Evolutionary conservation across 306 rosid genomes (phyloP).

Genomic region (Citrullus mucosospermus): DNA sequence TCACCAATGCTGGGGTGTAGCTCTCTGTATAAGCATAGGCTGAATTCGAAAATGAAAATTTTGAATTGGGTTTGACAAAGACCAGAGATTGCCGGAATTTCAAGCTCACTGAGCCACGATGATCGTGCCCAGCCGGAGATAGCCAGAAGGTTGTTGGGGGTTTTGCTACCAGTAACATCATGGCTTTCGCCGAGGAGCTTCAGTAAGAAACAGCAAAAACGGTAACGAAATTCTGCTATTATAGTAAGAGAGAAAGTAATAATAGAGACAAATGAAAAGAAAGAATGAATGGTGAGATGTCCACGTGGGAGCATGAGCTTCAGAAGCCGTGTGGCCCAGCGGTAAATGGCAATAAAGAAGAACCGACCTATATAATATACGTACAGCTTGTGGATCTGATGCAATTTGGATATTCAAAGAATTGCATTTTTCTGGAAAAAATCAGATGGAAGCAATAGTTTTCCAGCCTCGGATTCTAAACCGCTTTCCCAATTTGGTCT

Average conservation of each 20-base stretch:
- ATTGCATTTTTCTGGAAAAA: conserved; percentile 8
- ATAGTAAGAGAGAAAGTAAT: background rate
- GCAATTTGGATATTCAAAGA: background rate
- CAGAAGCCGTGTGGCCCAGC: conserved; percentile 22
- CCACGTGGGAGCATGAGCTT: conserved; percentile 19
- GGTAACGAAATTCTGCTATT: background rate
- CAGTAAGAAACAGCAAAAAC: background rate
- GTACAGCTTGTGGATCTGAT: conserved; percentile 1
- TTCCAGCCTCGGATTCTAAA: conserved; percentile 15
- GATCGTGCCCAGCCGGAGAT: conserved; percentile 6
- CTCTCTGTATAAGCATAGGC: conserved; percentile 11
- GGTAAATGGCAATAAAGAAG: background rate
- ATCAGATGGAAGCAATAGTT: conserved; percentile 23
- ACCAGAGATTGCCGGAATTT: conserved; percentile 15
- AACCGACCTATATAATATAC: background rate
- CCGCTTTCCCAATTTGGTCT: conserved; percentile 18
- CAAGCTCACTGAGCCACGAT: background rate
- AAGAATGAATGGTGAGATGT: background rate
- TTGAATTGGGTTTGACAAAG: conserved; percentile 21
- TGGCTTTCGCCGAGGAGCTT: conserved; percentile 5
- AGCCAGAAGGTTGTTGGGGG: conserved; percentile 14
- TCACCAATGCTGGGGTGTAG: conserved; percentile 13
- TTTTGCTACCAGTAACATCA: conserved; percentile 28
- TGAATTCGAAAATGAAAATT: conserved; percentile 14
- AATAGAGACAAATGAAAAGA: background rate